These are phyloP conservation scores for Immersiella caudata DNA, from an alignment of 495 filamentous ascomycete species.

Conservation along the genomic window DNA sequence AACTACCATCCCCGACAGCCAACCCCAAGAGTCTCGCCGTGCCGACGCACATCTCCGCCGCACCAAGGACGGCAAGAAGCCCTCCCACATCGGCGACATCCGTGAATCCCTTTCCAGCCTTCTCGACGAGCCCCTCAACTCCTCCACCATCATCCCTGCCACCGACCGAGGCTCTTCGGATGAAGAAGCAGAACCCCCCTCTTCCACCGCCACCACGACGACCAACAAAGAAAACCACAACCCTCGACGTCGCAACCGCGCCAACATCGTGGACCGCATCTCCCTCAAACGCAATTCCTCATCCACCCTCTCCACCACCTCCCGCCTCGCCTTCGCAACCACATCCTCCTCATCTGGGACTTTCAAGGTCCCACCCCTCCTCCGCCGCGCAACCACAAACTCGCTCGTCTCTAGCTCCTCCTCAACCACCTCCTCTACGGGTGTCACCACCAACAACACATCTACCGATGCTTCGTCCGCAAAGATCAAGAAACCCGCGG, in stretches of 20 bases:
- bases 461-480: slow-evolving; percentile 44
- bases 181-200: slow-evolving; percentile 37
- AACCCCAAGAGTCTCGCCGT: slow-evolving; percentile 44
- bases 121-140: slow-evolving; percentile 63
- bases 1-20: slow-evolving; percentile 49
- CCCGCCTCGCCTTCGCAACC: slow-evolving; percentile 63
- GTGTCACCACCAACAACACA: slow-evolving; percentile 41
- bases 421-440: slow-evolving; percentile 32
- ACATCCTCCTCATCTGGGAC: slow-evolving; percentile 32
- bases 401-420: slow-evolving; percentile 46
- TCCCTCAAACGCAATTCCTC: slow-evolving; percentile 67
- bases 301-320: slow-evolving; percentile 45
- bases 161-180: slow-evolving; percentile 48
- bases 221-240: slow-evolving; percentile 47
- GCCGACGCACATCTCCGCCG: slow-evolving; percentile 60
- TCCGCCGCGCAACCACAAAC: slow-evolving; percentile 75
- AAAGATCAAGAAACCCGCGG: slow-evolving; percentile 70
- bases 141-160: slow-evolving; percentile 40
- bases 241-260: slow-evolving; percentile 35
- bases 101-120: slow-evolving; percentile 78
- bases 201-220: slow-evolving; percentile 21
- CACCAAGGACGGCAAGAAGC: slow-evolving; percentile 62
- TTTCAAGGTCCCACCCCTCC: slow-evolving; percentile 77
- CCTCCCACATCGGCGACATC: slow-evolving; percentile 73
- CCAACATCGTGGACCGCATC: slow-evolving; percentile 72